Base-by-base conservation (phyloP, 768 basidiomycete genomes). In the Boletellus ananas region DNA sequence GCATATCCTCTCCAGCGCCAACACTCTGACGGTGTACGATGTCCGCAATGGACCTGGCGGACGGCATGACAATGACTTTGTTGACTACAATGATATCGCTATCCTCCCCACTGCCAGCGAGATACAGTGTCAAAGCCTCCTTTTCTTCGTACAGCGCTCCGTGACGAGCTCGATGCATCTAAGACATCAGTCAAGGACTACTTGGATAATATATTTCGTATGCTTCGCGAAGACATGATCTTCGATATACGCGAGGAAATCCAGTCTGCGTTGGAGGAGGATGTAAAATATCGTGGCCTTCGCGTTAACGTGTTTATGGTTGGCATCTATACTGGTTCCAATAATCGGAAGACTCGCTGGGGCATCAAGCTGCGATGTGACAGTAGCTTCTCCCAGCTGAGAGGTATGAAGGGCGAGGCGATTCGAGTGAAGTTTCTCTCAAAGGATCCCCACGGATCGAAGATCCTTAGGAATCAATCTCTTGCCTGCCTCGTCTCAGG, bases 11-110 rank as follows among this genome's bases (percentile, higher is more conserved):
- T 57, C 66, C 20, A 62, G 59, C 18, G 50, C 50, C 23, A 55
- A 43, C 13, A 23, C 57, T 10, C 51, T 53, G 23, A 58, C 61
- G 6, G 27, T 52, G 8, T 47, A 54, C 18, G 57, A 58, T 13
- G 56, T 45, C 21, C 48, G 47, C 39, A 51, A 57, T 34, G 63
- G 63, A 3, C 79, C 84, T 1, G 85, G 85, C 0, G 85, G 84
- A 2, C 73, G 85, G 1, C 85, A 87, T 48, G 83, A 85, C 58
- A 87, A 87, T 40, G 85, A 87, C 57, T 78, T 78, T 49, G 59
- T 59, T 5, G 74, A 85, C 52, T 85, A 81, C 54, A 74, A 74
- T 6, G 49, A 76, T 21, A 81, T 87, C 17, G 62, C 76, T 12
- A 81, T 87, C 42, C 67, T 83, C 4, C 85, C 85, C 2, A 84